Base-by-base conservation (phyloP, 768 basidiomycete species). In the Thelephora ganbajun region DNA sequence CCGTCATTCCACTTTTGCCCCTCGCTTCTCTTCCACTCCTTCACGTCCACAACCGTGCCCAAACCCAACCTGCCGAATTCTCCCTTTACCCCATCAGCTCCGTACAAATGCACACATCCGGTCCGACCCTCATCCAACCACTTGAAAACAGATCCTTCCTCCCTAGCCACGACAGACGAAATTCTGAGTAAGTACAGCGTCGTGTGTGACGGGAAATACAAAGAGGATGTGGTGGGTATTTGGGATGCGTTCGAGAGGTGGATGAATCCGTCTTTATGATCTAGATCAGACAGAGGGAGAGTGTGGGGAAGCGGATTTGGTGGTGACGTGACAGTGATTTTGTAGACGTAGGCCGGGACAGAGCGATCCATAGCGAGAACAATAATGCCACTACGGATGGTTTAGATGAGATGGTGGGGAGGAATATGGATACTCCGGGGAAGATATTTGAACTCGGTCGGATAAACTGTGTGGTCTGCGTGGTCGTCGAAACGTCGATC, bases 321-420 rank as follows among this genome's bases (percentile, higher is more conserved):
- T 0, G 70, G 66, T n/a, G 71, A 61, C 7, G 67, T 53, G 11
- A 69, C 64, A 30, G 80, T 59, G 50, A 83, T 70, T 54, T 81
- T 83, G 66, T 81, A 83, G 51, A 82, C 46, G 59, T 77, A 79
- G 2, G 64, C 69, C 4, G 76, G 79, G 33, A 53, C 48, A 14
- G 49, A 35, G 44, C 39, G 39, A 41, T 30, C 26, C 26, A 30
- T 30, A 30, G 26, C 26, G n/a, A n/a, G n/a, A n/a, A n/a, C n/a
- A n/a, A n/a, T n/a, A n/a, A n/a, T n/a, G n/a, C n/a, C n/a, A n/a
- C n/a, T n/a, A n/a, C 26, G 26, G 26, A 30, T 30, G 26, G 26
- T 4, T 9, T 30, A 9, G 9, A 30, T 4, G 26, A 30, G 26
- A 30, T 30, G 9, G n/a, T n/a, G n/a, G n/a, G n/a, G n/a, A n/a